Base-by-base conservation (phyloP, 257 asterid species). In the Solanum etuberosum region DNA sequence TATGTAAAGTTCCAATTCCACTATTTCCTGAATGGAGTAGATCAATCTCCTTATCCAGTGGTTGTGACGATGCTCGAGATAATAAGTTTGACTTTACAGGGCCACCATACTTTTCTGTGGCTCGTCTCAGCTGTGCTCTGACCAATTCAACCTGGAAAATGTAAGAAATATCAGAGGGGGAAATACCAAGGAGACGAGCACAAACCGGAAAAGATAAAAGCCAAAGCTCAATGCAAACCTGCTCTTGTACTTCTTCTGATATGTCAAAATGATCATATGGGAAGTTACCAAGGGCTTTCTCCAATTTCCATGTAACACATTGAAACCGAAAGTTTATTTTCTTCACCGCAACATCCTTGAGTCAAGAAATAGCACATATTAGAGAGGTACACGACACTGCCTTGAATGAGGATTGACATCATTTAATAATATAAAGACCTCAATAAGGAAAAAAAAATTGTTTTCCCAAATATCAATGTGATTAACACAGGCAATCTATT, bases 181-280 rank as follows among this genome's bases (percentile, higher is more conserved):
- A 51, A 83, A 48, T 80, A 77, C 37, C 67, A 71, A 81, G 42
- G 48, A 23, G 8, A 7, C 25, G 32, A 85, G 43, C 59, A 12
- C 35, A 73, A 68, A 73, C 59, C 77, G 18, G 67, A 65, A 18
- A 25, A 57, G 3, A 84, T 63, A 80, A 51, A 89, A 40, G 85
- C 87, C 83, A 43, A 86, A 46, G 86, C 23, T 63, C 10, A 42
- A 43, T 42, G 87, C 91, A 74, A 31, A 95, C 99, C 98, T 97
- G 99, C 88, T 96, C 99, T 81, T 91, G 93, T 27, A 97, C 99
- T 94, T 97, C 99, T 91, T 97, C 99, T 21, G 99, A 95, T 88
- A 96, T 90, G 63, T 97, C 97, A 83, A 95, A 92, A 57, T 93
- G 93, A 84, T 89, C 93, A 74, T 89, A 93, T 21, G 97, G 96